A percentile compares a stretch with the other conserved stretches of the same genome.
These are phyloP conservation scores for Candida easanensis DNA, from an alignment of 805 yeast species.

Conservation along the genomic window DNA sequence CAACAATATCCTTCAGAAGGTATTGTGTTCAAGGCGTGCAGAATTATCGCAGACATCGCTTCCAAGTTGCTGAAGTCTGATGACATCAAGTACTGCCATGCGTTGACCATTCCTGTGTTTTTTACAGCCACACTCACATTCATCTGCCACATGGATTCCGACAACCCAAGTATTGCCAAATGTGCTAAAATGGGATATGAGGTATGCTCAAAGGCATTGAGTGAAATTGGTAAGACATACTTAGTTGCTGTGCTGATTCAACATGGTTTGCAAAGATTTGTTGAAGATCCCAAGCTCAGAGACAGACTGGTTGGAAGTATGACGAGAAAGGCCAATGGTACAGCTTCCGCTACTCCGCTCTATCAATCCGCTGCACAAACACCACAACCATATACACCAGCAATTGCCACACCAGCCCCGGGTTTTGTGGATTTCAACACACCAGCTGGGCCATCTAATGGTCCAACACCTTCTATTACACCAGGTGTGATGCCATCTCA, in stretches of 20 bases:
- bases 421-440: constrained; percentile 11
- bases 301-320: constrained; percentile 20
- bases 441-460: constrained; percentile 6
- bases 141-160: constrained; percentile 59
- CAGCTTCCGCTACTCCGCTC: constrained; percentile 16
- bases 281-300: constrained; percentile 31
- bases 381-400: constrained; percentile 9
- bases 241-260: constrained; percentile 51
- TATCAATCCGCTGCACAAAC: constrained; percentile 8
- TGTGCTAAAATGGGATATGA: constrained; percentile 35
- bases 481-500: not conserved
- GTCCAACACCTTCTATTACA: constrained; percentile 4
- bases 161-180: constrained; percentile 32
- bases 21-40: constrained; percentile 77
- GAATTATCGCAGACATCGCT: constrained; percentile 64
- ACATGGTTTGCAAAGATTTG: constrained; percentile 44
- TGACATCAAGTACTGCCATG: constrained; percentile 52
- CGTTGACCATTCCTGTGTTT: constrained; percentile 54
- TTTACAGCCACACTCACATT: constrained; percentile 69
- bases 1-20: constrained; percentile 40
- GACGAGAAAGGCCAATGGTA: constrained; percentile 14
- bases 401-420: constrained; percentile 3
- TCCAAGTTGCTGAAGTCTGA: constrained; percentile 50
- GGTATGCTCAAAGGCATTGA: constrained; percentile 32
- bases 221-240: constrained; percentile 47